phyloP scores from a whole-genome alignment of 176 grass and related monocot genomes.

The Hyparrhenia diplandra region DNA sequence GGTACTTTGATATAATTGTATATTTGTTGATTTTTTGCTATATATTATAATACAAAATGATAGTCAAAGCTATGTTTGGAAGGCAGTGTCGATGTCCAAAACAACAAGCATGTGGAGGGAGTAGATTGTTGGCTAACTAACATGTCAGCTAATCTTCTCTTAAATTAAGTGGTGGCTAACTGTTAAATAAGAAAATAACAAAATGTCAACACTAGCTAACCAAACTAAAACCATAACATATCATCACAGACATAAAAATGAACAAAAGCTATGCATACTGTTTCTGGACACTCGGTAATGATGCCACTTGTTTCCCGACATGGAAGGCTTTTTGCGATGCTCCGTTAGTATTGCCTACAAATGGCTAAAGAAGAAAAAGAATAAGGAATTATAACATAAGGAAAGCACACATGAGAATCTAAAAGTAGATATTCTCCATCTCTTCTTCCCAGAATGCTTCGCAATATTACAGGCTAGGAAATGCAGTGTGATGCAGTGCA shows the following conservation, averaged over 20 bases:
- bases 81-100: neutral
- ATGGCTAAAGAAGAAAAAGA: conserved; percentile 37
- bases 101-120: neutral
- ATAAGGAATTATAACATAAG: conserved; percentile 15
- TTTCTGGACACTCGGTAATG: conserved; percentile 23
- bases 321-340: conserved; percentile 10
- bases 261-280: conserved; percentile 43
- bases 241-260: conserved; percentile 16
- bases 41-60: neutral
- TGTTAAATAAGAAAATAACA: neutral
- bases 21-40: neutral
- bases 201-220: neutral
- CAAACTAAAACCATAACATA: conserved; percentile 12
- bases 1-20: neutral
- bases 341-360: conserved; percentile 24
- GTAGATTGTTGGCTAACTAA: conserved; percentile 16
- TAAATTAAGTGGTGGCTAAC: neutral
- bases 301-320: conserved; percentile 21
- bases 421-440: neutral
- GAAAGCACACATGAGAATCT: neutral
- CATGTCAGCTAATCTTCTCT: conserved; percentile 7
- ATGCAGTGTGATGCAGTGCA: neutral
- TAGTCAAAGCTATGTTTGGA: neutral
- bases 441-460: conserved; percentile 11
- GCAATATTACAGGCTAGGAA: conserved; percentile 16